Percentiles rank a stretch among this genome's conserved stretches.
Conservation (phyloP, 768 basidiomycete genomes). For the Leccinum subtestaceum region DNA sequence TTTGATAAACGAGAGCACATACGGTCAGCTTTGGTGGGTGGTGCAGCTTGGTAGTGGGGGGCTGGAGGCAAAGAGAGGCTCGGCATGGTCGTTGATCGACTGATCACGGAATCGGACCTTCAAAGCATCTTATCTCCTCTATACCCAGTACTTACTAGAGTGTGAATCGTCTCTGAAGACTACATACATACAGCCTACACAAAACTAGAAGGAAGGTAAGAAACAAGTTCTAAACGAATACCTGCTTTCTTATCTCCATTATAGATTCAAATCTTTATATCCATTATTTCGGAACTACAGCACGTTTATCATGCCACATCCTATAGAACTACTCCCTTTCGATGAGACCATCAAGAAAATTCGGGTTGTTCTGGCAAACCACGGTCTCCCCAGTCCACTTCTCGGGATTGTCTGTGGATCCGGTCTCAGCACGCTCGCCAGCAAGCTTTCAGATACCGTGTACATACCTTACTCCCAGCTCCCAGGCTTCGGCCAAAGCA, state of each 20-base stretch:
- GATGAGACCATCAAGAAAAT: constrained; percentile 30
- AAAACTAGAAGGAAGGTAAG: not conserved
- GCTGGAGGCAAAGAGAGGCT: not conserved
- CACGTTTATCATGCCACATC: constrained; percentile 11
- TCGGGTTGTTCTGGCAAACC: constrained; percentile 22
- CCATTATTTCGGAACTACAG: not conserved
- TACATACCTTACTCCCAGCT: constrained; percentile 65
- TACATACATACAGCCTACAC: too few species aligned
- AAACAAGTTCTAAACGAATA: too few species aligned
- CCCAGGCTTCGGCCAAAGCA: constrained; percentile 73
- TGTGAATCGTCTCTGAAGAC: too few species aligned
- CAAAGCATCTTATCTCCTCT: too few species aligned
- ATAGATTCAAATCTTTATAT: not conserved
- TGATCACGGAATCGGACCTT: too few species aligned
- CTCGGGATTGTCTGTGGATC: constrained; percentile 88
- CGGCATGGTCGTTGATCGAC: not conserved
- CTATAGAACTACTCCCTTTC: constrained; percentile 23
- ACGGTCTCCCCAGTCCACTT: constrained; percentile 49
- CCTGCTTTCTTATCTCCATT: too few species aligned
- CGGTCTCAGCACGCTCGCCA: constrained; percentile 73
- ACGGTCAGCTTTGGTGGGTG: not conserved
- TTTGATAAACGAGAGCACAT: not conserved
- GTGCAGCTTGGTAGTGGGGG: not conserved
- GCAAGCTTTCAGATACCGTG: constrained; percentile 52
- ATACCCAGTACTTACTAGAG: too few species aligned